Evolutionary conservation across 1,284 basidiomycete genomes (phyloP).

Genomic region (Ganoderma meredithae): DNA sequence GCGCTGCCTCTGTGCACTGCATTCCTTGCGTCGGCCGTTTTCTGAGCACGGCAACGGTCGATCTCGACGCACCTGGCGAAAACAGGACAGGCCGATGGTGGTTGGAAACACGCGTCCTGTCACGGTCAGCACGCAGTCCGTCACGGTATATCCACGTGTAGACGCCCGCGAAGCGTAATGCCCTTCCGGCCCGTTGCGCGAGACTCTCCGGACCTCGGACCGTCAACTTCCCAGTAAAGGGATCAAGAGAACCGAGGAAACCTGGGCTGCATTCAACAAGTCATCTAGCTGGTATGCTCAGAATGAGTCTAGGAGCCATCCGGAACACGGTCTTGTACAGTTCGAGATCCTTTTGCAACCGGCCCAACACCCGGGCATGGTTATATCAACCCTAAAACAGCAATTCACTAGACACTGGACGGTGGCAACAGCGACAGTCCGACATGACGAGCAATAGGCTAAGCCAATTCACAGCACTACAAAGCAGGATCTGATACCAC

Average conservation of each 20-base stretch:
- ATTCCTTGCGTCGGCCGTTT: neutral
- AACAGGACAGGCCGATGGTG: conserved; percentile 12
- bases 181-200: neutral
- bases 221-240: neutral
- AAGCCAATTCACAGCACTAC: conserved; percentile 4
- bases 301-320: too few species aligned
- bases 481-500: conserved; percentile 3
- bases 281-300: too few species aligned
- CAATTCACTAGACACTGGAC: neutral
- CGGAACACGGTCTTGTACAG: too few species aligned
- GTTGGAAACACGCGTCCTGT: conserved; percentile 22
- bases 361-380: neutral
- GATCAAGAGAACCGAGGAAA: too few species aligned
- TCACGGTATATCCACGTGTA: conserved; percentile 14
- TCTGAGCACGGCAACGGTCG: too few species aligned
- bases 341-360: too few species aligned
- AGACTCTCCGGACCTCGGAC: neutral
- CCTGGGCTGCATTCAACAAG: too few species aligned
- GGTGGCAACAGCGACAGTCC: neutral
- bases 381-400: neutral
- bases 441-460: neutral
- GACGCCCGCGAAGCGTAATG: neutral
- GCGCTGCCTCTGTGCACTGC: neutral
- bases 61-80: neutral
- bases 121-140: conserved; percentile 11